Conservation (phyloP, 805 yeast genomes). For the Sugiyamaella floridensis region DNA sequence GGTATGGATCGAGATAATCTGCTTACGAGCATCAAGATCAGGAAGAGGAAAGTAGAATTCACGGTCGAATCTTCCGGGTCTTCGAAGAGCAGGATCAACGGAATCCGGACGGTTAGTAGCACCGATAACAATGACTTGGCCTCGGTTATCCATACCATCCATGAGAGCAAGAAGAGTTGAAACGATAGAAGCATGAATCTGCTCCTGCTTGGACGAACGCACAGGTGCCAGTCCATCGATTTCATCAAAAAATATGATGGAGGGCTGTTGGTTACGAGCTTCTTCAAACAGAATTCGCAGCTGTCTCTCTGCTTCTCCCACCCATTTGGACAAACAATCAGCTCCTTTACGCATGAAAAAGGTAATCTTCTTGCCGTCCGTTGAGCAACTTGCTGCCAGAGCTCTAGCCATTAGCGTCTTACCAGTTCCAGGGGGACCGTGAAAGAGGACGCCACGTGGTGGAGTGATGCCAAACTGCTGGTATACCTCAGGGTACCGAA, state of each 20-base stretch:
- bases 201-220: constrained; percentile 94
- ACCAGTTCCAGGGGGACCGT: constrained; percentile 99
- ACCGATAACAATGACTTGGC: constrained; percentile 96
- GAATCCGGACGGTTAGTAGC: constrained; percentile 98
- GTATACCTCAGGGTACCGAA: constrained; percentile 88
- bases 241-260: constrained; percentile 94
- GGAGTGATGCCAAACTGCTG: constrained; percentile 87
- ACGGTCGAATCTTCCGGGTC: constrained; percentile 96
- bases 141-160: constrained; percentile 99
- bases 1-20: constrained; percentile 80
- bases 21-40: constrained; percentile 66
- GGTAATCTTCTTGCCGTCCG: constrained; percentile 77
- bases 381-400: constrained; percentile 87
- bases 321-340: constrained; percentile 96
- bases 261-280: constrained; percentile 92
- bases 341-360: constrained; percentile 99
- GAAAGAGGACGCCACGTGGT: constrained; percentile 94
- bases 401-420: constrained; percentile 98
- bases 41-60: constrained; percentile 96
- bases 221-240: constrained; percentile 98
- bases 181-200: constrained; percentile 95
- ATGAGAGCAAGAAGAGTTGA: constrained; percentile 89
- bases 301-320: constrained; percentile 97
- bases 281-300: constrained; percentile 86
- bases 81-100: constrained; percentile 92